Evolutionary conservation across 371 early-diverging fungal species (phyloP).

Genomic region (Rhizomucor pusillus): DNA sequence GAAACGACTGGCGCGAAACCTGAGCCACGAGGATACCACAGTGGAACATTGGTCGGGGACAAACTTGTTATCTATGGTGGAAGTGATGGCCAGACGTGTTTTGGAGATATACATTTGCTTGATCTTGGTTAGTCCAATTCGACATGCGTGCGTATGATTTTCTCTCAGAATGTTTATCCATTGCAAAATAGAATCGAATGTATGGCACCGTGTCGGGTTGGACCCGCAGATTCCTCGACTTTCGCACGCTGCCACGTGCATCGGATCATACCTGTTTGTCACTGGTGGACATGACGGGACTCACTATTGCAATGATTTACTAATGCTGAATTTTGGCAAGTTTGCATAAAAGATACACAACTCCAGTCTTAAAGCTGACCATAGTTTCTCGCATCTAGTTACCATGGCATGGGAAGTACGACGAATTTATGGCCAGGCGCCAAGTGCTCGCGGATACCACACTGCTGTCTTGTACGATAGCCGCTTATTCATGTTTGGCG

Average conservation of each 20-base stretch:
- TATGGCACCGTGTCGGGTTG: conserved; percentile 57
- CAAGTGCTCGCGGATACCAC: conserved; percentile 83
- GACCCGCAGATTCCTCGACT: conserved; percentile 67
- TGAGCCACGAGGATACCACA: conserved; percentile 81
- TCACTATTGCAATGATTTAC: conserved; percentile 72
- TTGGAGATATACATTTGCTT: conserved; percentile 75
- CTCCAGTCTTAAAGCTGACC: not conserved
- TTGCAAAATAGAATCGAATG: conserved; percentile 1
- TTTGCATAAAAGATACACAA: conserved; percentile 2
- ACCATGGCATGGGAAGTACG: conserved; percentile 81
- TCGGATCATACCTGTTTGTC: conserved; percentile 86
- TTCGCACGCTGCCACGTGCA: conserved; percentile 76
- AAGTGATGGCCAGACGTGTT: conserved; percentile 86
- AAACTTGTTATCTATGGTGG: conserved; percentile 87
- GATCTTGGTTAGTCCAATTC: conserved; percentile 55
- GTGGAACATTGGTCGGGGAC: conserved; percentile 74
- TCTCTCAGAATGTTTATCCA: too few relatives aligned
- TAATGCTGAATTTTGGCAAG: conserved; percentile 76
- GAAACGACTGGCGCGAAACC: conserved; percentile 64
- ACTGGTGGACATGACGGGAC: conserved; percentile 86
- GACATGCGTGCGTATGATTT: too few relatives aligned
- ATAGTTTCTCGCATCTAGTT: conserved; percentile 34
- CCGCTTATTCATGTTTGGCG: conserved; percentile 80
- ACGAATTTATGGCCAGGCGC: conserved; percentile 69
- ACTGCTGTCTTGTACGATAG: conserved; percentile 77